Conservation (phyloP, 495 filamentous ascomycete genomes). For the Penicillium canescens region DNA sequence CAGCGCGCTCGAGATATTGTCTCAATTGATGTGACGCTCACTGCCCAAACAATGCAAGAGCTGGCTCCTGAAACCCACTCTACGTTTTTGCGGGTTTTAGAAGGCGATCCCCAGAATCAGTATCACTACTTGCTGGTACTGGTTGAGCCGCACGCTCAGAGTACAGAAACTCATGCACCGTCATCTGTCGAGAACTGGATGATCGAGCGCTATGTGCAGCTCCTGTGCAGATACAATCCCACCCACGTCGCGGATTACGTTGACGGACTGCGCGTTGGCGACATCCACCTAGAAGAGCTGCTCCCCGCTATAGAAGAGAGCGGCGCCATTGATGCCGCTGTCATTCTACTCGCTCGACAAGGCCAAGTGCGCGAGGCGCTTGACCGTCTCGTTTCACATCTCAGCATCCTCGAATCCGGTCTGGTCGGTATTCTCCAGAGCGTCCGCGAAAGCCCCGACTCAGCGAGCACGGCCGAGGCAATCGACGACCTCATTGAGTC, state of each 20-base stretch:
- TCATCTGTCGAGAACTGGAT: constrained; percentile 50
- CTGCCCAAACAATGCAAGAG: constrained; percentile 68
- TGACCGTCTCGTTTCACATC: constrained; percentile 75
- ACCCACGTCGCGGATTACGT: constrained; percentile 85
- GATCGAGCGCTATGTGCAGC: constrained; percentile 81
- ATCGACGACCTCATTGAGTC: constrained; percentile 64
- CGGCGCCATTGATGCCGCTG: constrained; percentile 89
- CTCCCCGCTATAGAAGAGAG: constrained; percentile 85
- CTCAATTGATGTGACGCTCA: constrained; percentile 62
- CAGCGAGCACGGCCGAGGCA: constrained; percentile 52
- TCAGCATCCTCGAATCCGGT: constrained; percentile 75
- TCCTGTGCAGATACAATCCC: constrained; percentile 84
- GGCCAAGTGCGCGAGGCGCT: constrained; percentile 84
- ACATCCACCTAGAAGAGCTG: constrained; percentile 78
- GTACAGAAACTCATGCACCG: constrained; percentile 32
- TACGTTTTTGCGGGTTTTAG: constrained; percentile 64
- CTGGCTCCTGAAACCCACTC: constrained; percentile 71
- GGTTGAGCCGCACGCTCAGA: constrained; percentile 62
- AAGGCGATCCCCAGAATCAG: constrained; percentile 62
- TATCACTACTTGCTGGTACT: constrained; percentile 78
- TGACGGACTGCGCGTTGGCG: constrained; percentile 71
- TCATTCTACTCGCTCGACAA: constrained; percentile 87
- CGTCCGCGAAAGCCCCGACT: constrained; percentile 54
- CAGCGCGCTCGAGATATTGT: constrained; percentile 67
- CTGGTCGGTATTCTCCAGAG: constrained; percentile 69